phyloP scores from a whole-genome alignment of 2,329 filamentous ascomycete genomes.

The Fusarium proliferatum region DNA sequence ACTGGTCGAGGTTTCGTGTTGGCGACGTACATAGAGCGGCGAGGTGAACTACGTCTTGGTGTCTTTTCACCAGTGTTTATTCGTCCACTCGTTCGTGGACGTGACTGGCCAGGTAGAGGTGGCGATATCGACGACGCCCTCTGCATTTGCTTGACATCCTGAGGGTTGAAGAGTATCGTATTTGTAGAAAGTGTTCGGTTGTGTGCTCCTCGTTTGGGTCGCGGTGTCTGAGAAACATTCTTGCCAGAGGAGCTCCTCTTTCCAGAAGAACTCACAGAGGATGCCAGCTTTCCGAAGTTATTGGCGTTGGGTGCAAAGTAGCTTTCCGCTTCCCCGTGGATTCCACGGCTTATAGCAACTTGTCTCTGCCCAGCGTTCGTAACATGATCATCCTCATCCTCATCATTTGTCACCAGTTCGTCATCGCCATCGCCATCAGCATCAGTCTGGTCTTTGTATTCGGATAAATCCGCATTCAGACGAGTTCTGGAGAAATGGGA shows the following conservation, averaged over 20 bases:
- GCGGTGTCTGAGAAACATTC: slow-evolving; percentile 48
- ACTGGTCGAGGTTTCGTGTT: slow-evolving; percentile 68
- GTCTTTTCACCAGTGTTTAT: slow-evolving; percentile 50
- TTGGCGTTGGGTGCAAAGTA: slow-evolving; percentile 66
- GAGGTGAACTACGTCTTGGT: slow-evolving; percentile 60
- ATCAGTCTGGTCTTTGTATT: slow-evolving; percentile 75
- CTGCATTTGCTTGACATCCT: slow-evolving; percentile 53
- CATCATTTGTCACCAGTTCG: slow-evolving; percentile 85
- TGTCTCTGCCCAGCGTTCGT: slow-evolving; percentile 55
- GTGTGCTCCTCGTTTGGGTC: slow-evolving; percentile 63
- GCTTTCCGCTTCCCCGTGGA: slow-evolving; percentile 54
- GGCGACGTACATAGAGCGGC: slow-evolving; percentile 55
- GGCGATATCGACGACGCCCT: slow-evolving; percentile 60
- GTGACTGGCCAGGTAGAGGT: slow-evolving; percentile 45
- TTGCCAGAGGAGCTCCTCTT: slow-evolving; percentile 46
- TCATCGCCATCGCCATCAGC: slow-evolving; percentile 93
- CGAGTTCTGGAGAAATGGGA: slow-evolving; percentile 54
- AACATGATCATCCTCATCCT: slow-evolving; percentile 69
- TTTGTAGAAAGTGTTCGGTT: slow-evolving; percentile 81
- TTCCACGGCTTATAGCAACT: slow-evolving; percentile 41
- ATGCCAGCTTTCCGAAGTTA: slow-evolving; percentile 53
- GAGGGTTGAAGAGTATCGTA: slow-evolving; percentile 86
- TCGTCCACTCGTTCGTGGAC: slow-evolving; percentile 53
- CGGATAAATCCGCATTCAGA: slow-evolving; percentile 46
- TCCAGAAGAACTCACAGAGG: slow-evolving; percentile 50